Evolutionary conservation across 345 rosid species (phyloP), one percentile per base, ranked within the genome.

Genomic region (Barbarea vulgaris): DNA sequence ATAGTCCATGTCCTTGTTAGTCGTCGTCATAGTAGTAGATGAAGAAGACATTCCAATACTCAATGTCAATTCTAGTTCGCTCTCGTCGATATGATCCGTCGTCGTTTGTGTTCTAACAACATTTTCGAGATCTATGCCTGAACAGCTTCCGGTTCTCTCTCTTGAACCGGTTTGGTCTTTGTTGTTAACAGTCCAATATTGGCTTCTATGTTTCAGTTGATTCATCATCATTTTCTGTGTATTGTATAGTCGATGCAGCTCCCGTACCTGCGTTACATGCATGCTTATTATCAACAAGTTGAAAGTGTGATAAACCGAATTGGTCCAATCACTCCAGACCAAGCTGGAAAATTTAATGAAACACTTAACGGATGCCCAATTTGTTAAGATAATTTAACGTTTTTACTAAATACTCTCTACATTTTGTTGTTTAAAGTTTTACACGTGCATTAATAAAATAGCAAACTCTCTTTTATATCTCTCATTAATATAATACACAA

Each of bases 231-330:
- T 78, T 79, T 73, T 91, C 37, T 93, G 98, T 51, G 85, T 86
- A 70, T 78, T 80, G 71, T 91, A 87, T 31, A 93, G 80, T 76
- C 93, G 69, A 71, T 93, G 98, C 44, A 93, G 90, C 81, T 93
- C 98, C 57, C 82, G 64, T 21, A 93, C 96, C 98, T 93, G 89
- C 79, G 82, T 34, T n/a, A n/a, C 50, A 46, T 62, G 12, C 9
- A 28, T 59, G 9, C 27, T 14, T 21, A 60, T 41, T 30, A 24
- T 54, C 21, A 31, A 68, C 30, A 19, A 39, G 47, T 31, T 27
- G 21, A 39, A 67, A 12, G 15, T 21, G 19, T 15, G 76, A 65
- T 28, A 19, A 59, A 37, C 44, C 53, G 3, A 58, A 27, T 18
- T 15, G 24, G 62, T 47, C 39, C 66, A 31, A 28, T 44, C 9